Base-by-base conservation (phyloP, 2,329 filamentous ascomycete genomes). In the Lizonia empirigonia region DNA sequence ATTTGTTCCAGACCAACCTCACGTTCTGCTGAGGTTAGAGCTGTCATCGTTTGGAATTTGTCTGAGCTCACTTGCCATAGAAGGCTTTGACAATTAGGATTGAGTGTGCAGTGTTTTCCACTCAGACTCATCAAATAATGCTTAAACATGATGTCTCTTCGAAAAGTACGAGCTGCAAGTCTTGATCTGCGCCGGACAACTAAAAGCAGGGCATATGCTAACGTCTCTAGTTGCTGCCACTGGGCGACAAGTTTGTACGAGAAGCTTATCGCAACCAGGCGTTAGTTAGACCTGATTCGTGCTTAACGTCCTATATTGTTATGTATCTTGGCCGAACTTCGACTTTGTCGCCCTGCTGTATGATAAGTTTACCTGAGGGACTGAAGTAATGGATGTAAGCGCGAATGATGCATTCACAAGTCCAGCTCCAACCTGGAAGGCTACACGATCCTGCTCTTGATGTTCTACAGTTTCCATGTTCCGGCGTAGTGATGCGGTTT, bases 141-240 rank as follows among this genome's bases (percentile, higher is more conserved):
- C 42, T 47, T n/a, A 22, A 46, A 52, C 20, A 47, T 47, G 49
- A 47, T 42, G 32, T 47, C 33, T 27, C n/a, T 32, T 5, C 22
- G 42, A 42, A 32, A 36, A 20, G 18, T 2, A 44, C 37, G 8
- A 37, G 7, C 22, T 38, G 26, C 22, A n/a, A 41, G 7, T 15
- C 6, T 23, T 36, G 37, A 41, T 41, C 26, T 13, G 41, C 46
- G 20, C 27, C 16, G 32, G 32, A n/a, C 26, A 22, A 20, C 32
- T 20, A 46, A 37, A 52, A 16, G 32, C 37, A 52, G 42, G 49
- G 42, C 24, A 16, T n/a, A 23, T 26, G 24, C 13, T 10, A 8
- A 16, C 32, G 20, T 33, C 24, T 37, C 36, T n/a, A 38, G 8
- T 29, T 33, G 22, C 42, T 23, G 36, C 19, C n/a, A 20, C 10